These are phyloP conservation scores for Plasmodium malariae DNA, from an alignment of 169 alveolate genomes.

Conservation along the genomic window DNA sequence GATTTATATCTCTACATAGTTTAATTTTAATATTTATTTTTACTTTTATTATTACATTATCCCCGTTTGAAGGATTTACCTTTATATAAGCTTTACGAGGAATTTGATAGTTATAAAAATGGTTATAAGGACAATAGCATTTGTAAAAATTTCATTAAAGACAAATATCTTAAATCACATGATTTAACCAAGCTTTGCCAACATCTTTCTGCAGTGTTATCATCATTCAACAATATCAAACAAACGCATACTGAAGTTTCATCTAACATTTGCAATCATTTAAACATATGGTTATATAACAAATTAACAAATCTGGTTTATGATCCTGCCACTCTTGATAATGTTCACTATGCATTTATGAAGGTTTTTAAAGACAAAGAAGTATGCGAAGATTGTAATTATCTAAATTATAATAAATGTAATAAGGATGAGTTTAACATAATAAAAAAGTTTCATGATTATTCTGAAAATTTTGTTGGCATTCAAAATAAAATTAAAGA, in stretches of 20 bases:
- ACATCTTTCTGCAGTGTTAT: background rate
- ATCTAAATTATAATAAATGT: too few relatives aligned
- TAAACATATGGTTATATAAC: background rate
- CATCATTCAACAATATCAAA: background rate
- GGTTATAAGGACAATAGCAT: background rate
- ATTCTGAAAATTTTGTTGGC: background rate
- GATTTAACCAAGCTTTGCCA: background rate
- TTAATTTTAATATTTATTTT: too few relatives aligned
- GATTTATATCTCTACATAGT: background rate
- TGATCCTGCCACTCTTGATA: background rate
- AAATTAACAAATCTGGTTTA: background rate
- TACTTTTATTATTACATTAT: too few relatives aligned
- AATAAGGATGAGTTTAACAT: background rate
- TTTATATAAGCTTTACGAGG: background rate
- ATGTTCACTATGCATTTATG: background rate
- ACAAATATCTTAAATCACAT: background rate
- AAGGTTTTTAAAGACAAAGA: background rate
- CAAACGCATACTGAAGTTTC: background rate
- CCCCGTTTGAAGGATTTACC: background rate
- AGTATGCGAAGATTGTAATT: background rate
- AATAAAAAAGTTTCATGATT: background rate
- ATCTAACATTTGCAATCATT: background rate
- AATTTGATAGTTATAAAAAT: background rate
- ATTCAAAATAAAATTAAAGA: background rate
- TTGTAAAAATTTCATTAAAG: background rate